phyloP scores from a whole-genome alignment of 257 asterid species.

The Ajuga chamaepitys region DNA sequence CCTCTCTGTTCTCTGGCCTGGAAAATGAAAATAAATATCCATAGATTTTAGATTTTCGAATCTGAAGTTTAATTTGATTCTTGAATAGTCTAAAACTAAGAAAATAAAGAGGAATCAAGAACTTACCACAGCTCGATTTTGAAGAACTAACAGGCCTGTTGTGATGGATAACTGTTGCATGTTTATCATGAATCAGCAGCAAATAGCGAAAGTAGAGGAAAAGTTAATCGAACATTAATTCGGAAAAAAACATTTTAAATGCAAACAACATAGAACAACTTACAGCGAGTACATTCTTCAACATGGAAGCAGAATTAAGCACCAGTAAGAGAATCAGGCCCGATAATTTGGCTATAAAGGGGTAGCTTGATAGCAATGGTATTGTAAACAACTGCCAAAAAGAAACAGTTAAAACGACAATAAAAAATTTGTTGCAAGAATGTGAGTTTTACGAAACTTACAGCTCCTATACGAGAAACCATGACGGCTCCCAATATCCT shows the following conservation, averaged over 20 bases:
- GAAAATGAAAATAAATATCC: slow-evolving; percentile 7
- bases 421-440: neutral
- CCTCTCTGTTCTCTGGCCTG: slow-evolving; percentile 81
- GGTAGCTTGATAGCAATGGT: slow-evolving; percentile 59
- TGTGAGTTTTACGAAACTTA: slow-evolving; percentile 22
- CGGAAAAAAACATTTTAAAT: too few relatives aligned
- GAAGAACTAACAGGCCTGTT: slow-evolving; percentile 70
- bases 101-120: neutral
- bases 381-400: slow-evolving; percentile 54
- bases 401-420: neutral
- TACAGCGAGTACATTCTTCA: slow-evolving; percentile 65
- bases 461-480: slow-evolving; percentile 69
- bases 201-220: too few relatives aligned
- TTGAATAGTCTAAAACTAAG: neutral
- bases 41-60: neutral
- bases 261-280: slow-evolving; percentile 27
- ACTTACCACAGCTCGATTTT: slow-evolving; percentile 78
- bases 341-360: slow-evolving; percentile 56
- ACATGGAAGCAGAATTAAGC: slow-evolving; percentile 59
- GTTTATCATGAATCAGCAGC: neutral
- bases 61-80: neutral
- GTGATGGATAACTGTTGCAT: slow-evolving; percentile 56
- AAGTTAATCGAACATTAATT: too few relatives aligned
- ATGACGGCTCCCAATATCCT: slow-evolving; percentile 48
- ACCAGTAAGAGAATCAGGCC: slow-evolving; percentile 41